phyloP scores from a whole-genome alignment of 768 basidiomycete genomes.

The Kwoniella mangroviensis region DNA sequence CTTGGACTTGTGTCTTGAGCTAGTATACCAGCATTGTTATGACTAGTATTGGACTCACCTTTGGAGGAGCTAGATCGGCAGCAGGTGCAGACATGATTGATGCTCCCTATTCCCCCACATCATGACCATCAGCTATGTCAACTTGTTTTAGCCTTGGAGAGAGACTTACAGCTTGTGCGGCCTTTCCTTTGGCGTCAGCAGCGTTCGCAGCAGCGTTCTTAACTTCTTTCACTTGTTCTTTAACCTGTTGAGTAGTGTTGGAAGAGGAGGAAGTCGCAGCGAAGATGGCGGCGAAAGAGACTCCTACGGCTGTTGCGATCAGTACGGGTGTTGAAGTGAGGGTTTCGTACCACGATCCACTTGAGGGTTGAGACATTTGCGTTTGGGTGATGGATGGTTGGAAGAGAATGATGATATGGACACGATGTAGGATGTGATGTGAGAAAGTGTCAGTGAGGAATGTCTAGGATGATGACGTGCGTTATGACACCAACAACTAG shows the following conservation, averaged over 20 bases:
- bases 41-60: too few relatives aligned
- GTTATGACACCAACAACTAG: too few relatives aligned
- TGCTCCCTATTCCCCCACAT: constrained; percentile 33
- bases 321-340: constrained; percentile 43
- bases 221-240: constrained; percentile 36
- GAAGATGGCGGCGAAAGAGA: constrained; percentile 35
- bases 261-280: constrained; percentile 7
- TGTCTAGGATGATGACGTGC: constrained; percentile 7
- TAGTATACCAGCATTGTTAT: too few relatives aligned
- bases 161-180: constrained; percentile 44
- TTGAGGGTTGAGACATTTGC: constrained; percentile 13
- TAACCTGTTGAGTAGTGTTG: constrained; percentile 18
- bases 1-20: too few relatives aligned
- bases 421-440: neutral
- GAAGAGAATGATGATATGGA: neutral
- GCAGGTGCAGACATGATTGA: constrained; percentile 54
- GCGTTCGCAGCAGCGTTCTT: constrained; percentile 16
- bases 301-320: constrained; percentile 39
- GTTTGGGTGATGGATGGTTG: neutral
- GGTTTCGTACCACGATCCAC: constrained; percentile 38
- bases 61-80: constrained; percentile 47
- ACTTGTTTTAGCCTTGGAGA: neutral
- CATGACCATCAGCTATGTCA: neutral
- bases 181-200: constrained; percentile 32
- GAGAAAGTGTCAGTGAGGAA: neutral